These are phyloP conservation scores for Rhodocollybia butyracea DNA, from an alignment of 768 basidiomycete species.

Conservation along the genomic window DNA sequence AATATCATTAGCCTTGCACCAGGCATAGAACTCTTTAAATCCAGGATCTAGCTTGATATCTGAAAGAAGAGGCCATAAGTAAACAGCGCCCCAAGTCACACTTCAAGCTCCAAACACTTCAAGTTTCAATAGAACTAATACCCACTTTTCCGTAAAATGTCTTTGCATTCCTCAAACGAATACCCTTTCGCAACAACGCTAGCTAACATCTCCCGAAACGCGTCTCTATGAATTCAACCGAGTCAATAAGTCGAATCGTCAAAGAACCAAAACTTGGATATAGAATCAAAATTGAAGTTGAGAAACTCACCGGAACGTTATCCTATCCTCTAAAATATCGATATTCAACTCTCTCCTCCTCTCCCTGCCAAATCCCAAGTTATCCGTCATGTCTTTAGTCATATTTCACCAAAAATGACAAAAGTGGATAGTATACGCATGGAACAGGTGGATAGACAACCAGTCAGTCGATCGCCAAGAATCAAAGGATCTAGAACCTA, in stretches of 20 bases:
- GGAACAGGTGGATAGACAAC: neutral
- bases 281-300: too few species aligned
- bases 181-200: slow-evolving; percentile 74
- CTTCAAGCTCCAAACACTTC: too few species aligned
- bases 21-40: slow-evolving; percentile 84
- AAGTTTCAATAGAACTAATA: slow-evolving; percentile 9
- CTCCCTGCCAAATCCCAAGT: slow-evolving; percentile 79
- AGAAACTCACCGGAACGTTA: slow-evolving; percentile 69
- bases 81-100: neutral
- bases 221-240: slow-evolving; percentile 62
- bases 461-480: neutral
- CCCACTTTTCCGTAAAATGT: slow-evolving; percentile 69
- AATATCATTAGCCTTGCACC: slow-evolving; percentile 76
- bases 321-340: slow-evolving; percentile 61
- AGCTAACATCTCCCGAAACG: slow-evolving; percentile 81
- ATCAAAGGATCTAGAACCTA: slow-evolving; percentile 30
- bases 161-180: slow-evolving; percentile 83
- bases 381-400: slow-evolving; percentile 76
- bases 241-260: too few species aligned
- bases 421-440: too few species aligned
- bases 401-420: neutral
- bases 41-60: slow-evolving; percentile 86
- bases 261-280: too few species aligned
- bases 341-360: slow-evolving; percentile 73
- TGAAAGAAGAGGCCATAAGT: slow-evolving; percentile 24